A percentile compares a stretch with the other conserved stretches of the same genome.
phyloP scores from a whole-genome alignment of 2,329 filamentous ascomycete genomes.

The Alternaria infectoria region DNA sequence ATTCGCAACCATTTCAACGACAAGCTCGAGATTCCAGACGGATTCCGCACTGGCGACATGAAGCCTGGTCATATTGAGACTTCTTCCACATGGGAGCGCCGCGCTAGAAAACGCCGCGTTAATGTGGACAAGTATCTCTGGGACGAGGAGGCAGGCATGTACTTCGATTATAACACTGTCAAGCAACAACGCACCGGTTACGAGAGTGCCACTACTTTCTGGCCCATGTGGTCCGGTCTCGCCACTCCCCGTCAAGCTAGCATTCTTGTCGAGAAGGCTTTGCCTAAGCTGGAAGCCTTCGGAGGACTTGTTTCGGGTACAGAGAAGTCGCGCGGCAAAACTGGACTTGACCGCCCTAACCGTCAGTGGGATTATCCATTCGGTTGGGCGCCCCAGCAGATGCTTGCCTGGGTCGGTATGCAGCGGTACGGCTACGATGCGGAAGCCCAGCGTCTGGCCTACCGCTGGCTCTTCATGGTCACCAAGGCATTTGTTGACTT shows the following conservation, averaged over 20 bases:
- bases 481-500: constrained; percentile 98
- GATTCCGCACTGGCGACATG: constrained; percentile 74
- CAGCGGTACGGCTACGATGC: constrained; percentile 90
- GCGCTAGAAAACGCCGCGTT: constrained; percentile 81
- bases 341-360: constrained; percentile 85
- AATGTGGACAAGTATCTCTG: constrained; percentile 93
- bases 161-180: constrained; percentile 93
- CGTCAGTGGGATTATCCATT: constrained; percentile 99
- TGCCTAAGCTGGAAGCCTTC: constrained; percentile 86
- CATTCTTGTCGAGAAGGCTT: constrained; percentile 76
- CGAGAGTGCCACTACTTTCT: constrained; percentile 92
- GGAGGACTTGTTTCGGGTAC: constrained; percentile 91
- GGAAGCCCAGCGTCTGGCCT: constrained; percentile 86
- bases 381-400: constrained; percentile 98
- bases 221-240: constrained; percentile 95
- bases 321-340: constrained; percentile 80
- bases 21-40: constrained; percentile 77
- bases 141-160: constrained; percentile 92
- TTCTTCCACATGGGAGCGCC: constrained; percentile 88
- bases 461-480: constrained; percentile 98
- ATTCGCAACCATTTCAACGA: constrained; percentile 87
- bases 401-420: constrained; percentile 93
- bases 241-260: constrained; percentile 86
- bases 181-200: constrained; percentile 82
- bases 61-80: constrained; percentile 75